Percentiles rank a stretch among this genome's conserved stretches.
Conservation (phyloP, 306 rosid genomes). For the Herpetospermum pedunculosum region DNA sequence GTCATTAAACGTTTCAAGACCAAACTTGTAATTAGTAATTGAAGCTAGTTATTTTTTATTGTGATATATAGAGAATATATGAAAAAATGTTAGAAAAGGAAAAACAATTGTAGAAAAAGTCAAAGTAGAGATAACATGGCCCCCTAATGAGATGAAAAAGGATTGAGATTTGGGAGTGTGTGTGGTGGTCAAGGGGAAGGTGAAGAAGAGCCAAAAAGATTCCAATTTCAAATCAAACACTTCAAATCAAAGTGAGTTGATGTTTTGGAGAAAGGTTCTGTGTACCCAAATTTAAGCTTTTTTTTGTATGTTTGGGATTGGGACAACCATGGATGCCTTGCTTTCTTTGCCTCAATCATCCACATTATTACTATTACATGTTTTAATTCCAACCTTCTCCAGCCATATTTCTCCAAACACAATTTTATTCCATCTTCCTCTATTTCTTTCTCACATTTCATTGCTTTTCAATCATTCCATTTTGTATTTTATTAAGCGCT, state of each 20-base stretch:
- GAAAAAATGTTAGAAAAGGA: too few relatives aligned
- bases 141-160: not conserved
- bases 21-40: too few relatives aligned
- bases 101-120: not conserved
- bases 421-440: too few relatives aligned
- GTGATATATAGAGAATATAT: too few relatives aligned
- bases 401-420: too few relatives aligned
- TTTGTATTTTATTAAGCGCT: too few relatives aligned
- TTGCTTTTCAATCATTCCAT: too few relatives aligned
- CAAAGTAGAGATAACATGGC: not conserved
- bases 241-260: not conserved
- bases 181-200: not conserved
- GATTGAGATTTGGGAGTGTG: not conserved
- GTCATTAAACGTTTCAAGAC: too few relatives aligned
- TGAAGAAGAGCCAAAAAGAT: constrained; percentile 1
- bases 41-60: too few relatives aligned
- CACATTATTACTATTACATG: too few relatives aligned
- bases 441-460: too few relatives aligned
- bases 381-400: too few relatives aligned
- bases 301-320: not conserved
- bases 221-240: not conserved
- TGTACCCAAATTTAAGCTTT: not conserved
- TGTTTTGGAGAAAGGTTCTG: not conserved
- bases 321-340: not conserved
- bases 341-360: not conserved